Evolutionary conservation across 148 eudicot species (phyloP).

Genomic region (Rhododendron molle): DNA sequence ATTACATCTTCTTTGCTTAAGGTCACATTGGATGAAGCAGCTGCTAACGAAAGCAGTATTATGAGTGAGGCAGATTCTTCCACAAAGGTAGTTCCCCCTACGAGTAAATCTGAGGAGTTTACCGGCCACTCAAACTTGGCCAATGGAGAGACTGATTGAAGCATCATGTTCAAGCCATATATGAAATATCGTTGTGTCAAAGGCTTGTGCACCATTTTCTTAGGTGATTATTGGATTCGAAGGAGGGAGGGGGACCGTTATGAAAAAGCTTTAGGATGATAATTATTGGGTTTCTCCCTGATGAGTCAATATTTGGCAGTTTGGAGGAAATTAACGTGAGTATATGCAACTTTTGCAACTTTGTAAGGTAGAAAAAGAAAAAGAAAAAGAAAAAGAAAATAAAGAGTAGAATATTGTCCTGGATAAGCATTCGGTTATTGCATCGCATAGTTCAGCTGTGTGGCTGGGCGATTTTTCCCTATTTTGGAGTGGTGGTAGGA

Average conservation of each 20-base stretch:
- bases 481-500: neutral
- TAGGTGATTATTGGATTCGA: slow-evolving; percentile 12
- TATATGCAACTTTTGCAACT: neutral
- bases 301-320: neutral
- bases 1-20: slow-evolving; percentile 18
- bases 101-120: slow-evolving; percentile 7
- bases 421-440: neutral
- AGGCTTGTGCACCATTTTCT: neutral
- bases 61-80: slow-evolving; percentile 9
- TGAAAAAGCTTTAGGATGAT: neutral
- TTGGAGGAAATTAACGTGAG: neutral
- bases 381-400: neutral
- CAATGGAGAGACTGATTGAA: slow-evolving; percentile 9
- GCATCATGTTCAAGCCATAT: slow-evolving; percentile 5
- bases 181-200: neutral
- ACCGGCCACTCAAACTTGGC: slow-evolving; percentile 4
- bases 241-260: neutral
- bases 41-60: neutral
- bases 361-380: neutral
- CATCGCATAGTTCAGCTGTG: neutral
- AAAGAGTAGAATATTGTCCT: neutral
- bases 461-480: neutral
- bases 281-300: neutral
- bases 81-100: neutral
- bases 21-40: slow-evolving; percentile 19